Base-by-base conservation (phyloP, 2,329 filamentous ascomycete genomes). In the Stagonosporopsis rhizophila region DNA sequence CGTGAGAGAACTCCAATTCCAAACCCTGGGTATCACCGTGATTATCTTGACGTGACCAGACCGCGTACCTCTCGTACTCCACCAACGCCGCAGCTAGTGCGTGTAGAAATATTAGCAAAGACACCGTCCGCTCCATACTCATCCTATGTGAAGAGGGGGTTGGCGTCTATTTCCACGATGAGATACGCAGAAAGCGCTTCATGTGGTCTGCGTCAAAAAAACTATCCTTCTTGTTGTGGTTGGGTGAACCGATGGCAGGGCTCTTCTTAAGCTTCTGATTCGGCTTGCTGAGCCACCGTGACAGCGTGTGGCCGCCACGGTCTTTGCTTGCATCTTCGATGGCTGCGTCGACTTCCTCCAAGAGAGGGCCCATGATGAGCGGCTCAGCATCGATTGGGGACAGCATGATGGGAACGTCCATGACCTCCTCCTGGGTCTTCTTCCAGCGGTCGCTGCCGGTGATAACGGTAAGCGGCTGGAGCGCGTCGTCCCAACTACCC, bases 401-500 rank as follows among this genome's bases (percentile, higher is more conserved):
- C 1, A 77, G 66, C 55, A 78, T 72, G 34, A 78, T 70, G 0
- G 75, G 75, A 19, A 77, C 75, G 49, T 78, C 75, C 75, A 77
- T 77, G 47, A 76, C 70, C 52, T 77, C 75, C 46, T 75, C 60
- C 64, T 78, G 60, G 73, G 80, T 67, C 71, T 61, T 56, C 64
- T 76, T 76, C 75, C 75, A 77, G 15, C 64, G 77, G 60, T 79
- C 76, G 73, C 68, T 67, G 47, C 75, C 70, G 11, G 73, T 72
- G 44, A 69, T 80, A 68, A 68, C 63, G 23, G 84, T 86, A 53
- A 96, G 78, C 1, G 90, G 89, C 35, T 87, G 85, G n/a, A 96
- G 83, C 0, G 91, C 91, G 27, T 92, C 88, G 56, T 95, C 89
- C 91, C 91, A 96, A 54, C 82, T 88, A 25, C 89, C 91, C 58